Conservation (phyloP, 495 filamentous ascomycete genomes). For the Astrothelium subdiscretum region DNA sequence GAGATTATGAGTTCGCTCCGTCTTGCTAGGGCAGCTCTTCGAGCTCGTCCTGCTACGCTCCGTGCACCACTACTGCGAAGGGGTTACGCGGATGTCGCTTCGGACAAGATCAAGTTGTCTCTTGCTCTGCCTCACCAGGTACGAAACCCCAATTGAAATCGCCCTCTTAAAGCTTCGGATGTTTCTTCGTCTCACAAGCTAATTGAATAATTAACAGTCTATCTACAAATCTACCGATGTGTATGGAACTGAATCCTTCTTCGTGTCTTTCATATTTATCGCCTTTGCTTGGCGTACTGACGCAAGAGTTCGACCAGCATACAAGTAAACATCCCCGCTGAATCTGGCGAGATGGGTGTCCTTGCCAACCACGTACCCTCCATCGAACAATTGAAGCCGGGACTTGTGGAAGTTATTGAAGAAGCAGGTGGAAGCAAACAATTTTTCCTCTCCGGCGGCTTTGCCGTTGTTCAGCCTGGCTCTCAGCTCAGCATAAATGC, state of each 20-base stretch:
- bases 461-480: slow-evolving; percentile 91
- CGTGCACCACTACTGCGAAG: slow-evolving; percentile 65
- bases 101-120: slow-evolving; percentile 96
- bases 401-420: slow-evolving; percentile 89
- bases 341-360: slow-evolving; percentile 98
- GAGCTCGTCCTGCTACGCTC: slow-evolving; percentile 59
- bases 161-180: not conserved
- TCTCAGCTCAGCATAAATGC: slow-evolving; percentile 95
- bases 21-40: slow-evolving; percentile 74
- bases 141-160: slow-evolving; percentile 28
- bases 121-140: slow-evolving; percentile 97
- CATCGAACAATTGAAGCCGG: slow-evolving; percentile 97
- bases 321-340: slow-evolving; percentile 97
- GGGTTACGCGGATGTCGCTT: slow-evolving; percentile 86
- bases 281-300: slow-evolving; percentile 9
- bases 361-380: slow-evolving; percentile 98
- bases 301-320: slow-evolving; percentile 40
- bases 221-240: slow-evolving; percentile 69
- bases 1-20: slow-evolving; percentile 76
- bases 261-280: not conserved
- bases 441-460: slow-evolving; percentile 96
- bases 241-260: slow-evolving; percentile 38
- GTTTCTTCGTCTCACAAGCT: not conserved
- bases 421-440: slow-evolving; percentile 88
- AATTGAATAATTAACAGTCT: slow-evolving; percentile 33